phyloP scores from a whole-genome alignment of 768 basidiomycete genomes.

The Butyriboletus loyo region DNA sequence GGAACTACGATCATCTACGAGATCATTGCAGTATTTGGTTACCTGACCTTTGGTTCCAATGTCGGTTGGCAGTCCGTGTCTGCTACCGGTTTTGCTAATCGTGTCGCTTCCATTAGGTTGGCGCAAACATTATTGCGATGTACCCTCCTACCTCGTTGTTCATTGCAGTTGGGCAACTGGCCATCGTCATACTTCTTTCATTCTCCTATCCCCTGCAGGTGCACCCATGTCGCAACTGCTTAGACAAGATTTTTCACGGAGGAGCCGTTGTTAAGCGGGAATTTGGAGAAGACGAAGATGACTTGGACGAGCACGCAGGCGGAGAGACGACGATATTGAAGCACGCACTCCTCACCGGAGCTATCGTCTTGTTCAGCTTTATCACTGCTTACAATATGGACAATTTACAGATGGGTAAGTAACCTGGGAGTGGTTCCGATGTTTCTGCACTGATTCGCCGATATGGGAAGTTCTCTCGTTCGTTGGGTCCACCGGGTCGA shows the following conservation, averaged over 20 bases:
- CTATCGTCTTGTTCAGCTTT: slow-evolving; percentile 64
- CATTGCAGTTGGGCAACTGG: slow-evolving; percentile 89
- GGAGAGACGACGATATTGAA: slow-evolving; percentile 66
- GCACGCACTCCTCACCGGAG: slow-evolving; percentile 66
- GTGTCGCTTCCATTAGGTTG: slow-evolving; percentile 49
- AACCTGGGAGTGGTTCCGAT: background rate
- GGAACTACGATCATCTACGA: slow-evolving; percentile 82
- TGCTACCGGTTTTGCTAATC: background rate
- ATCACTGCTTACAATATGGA: slow-evolving; percentile 75
- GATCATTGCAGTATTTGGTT: slow-evolving; percentile 83
- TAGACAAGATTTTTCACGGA: slow-evolving; percentile 82
- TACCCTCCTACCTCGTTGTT: slow-evolving; percentile 88
- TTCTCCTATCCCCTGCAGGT: slow-evolving; percentile 96
- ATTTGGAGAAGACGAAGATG: slow-evolving; percentile 47
- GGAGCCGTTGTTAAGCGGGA: slow-evolving; percentile 35
- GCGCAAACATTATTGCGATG: slow-evolving; percentile 93
- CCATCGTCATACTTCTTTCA: slow-evolving; percentile 85
- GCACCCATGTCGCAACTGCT: slow-evolving; percentile 86
- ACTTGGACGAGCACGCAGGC: slow-evolving; percentile 52
- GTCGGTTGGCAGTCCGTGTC: slow-evolving; percentile 37
- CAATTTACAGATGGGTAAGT: slow-evolving; percentile 71
- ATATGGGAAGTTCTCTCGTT: slow-evolving; percentile 78
- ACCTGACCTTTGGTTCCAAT: slow-evolving; percentile 89
- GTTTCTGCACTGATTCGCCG: slow-evolving; percentile 11
- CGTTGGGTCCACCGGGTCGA: slow-evolving; percentile 95